These are phyloP conservation scores for Nothomitra cinnamomea DNA, from an alignment of 2,329 filamentous ascomycete species.

Conservation along the genomic window DNA sequence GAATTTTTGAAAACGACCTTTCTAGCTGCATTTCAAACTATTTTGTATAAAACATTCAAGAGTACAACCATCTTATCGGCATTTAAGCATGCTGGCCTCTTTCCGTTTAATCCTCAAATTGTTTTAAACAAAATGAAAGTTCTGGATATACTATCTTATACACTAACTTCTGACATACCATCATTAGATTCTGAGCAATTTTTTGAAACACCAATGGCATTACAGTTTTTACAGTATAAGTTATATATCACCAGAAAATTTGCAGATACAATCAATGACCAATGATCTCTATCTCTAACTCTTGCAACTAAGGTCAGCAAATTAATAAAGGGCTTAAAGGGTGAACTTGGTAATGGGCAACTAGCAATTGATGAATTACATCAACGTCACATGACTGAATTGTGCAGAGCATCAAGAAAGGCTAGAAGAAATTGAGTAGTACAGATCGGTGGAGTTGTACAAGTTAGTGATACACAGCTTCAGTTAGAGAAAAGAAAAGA, in stretches of 20 bases:
- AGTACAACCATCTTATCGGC: slow-evolving; percentile 4
- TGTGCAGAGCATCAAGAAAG: background rate
- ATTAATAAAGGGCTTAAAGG: background rate
- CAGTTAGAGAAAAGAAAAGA: background rate
- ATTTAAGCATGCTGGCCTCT: slow-evolving; percentile 6
- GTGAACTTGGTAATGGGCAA: background rate
- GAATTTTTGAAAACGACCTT: slow-evolving; percentile 10
- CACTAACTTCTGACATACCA: background rate
- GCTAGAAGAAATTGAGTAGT: background rate
- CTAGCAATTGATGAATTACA: background rate
- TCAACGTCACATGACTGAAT: background rate
- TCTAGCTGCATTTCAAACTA: slow-evolving; percentile 6
- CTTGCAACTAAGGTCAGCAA: background rate
- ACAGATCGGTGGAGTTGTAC: background rate
- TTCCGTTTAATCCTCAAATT: slow-evolving; percentile 7
- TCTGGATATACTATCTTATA: background rate
- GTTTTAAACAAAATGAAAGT: slow-evolving; percentile 7
- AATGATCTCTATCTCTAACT: too few species aligned
- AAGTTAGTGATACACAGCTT: background rate
- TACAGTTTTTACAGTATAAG: too few species aligned
- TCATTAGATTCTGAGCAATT: background rate
- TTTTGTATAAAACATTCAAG: slow-evolving; percentile 9
- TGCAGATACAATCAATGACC: too few species aligned
- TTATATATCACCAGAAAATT: too few species aligned
- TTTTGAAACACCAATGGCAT: background rate